Evolutionary conservation across 1,284 basidiomycete genomes (phyloP).

Genomic region (Anthracocystis setariae): DNA sequence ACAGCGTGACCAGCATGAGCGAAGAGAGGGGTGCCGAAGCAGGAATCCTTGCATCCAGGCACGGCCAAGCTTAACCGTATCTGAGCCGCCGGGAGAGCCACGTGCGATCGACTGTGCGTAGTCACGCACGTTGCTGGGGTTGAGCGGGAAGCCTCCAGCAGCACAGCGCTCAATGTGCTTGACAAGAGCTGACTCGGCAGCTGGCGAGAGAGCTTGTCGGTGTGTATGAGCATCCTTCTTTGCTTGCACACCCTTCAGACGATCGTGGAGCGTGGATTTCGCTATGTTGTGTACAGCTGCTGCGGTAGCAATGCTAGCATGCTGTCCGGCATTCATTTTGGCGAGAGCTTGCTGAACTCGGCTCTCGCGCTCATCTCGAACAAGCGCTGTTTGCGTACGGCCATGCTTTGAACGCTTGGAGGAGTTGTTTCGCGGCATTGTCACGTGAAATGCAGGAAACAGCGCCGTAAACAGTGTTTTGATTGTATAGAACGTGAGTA

Average conservation of each 20-base stretch:
- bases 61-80: not conserved
- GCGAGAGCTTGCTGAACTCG: conserved; percentile 1
- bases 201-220: conserved; percentile 5
- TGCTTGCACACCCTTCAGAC: not conserved
- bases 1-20: conserved; percentile 14
- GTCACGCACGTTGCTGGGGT: not conserved
- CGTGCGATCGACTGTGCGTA: conserved; percentile 9
- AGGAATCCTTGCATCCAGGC: conserved; percentile 17
- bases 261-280: conserved; percentile 8
- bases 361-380: not conserved
- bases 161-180: conserved; percentile 18
- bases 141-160: conserved; percentile 14
- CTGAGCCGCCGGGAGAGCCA: not conserved
- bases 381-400: not conserved
- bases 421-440: not conserved
- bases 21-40: conserved; percentile 7
- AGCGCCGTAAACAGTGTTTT: not conserved
- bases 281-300: conserved; percentile 14
- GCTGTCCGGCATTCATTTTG: not conserved
- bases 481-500: not conserved
- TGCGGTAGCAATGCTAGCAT: conserved; percentile 6
- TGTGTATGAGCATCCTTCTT: not conserved
- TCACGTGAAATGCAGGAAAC: not conserved
- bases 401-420: not conserved
- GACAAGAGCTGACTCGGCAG: conserved; percentile 8